Evolutionary conservation across 257 asterid genomes (phyloP), one percentile per base, ranked within the genome.

Genomic region (Solanum sejunctum): DNA sequence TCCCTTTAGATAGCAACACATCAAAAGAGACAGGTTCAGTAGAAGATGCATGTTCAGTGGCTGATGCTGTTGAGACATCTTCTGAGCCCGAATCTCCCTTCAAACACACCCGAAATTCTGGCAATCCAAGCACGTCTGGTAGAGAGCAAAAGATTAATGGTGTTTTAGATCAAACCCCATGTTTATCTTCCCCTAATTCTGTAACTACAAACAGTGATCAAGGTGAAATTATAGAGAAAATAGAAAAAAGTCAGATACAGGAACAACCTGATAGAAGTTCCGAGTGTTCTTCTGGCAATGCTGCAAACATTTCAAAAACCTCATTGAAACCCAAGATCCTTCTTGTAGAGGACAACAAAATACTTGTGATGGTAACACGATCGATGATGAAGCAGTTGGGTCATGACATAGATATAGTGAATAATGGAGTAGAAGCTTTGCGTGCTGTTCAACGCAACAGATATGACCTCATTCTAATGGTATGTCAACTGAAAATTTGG

Each of bases 311-410:
- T 54, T 55, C 84, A 11, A 86, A 86, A 86, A 78, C 82, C 10
- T 86, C 85, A 66, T 8, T 41, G 23, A 90, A 89, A 83, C 98
- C 97, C 21, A 95, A 87, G 89, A 95, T 95, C 64, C 98, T 95
- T 64, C 95, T 95, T 7, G 99, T 95, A 72, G 99, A 94, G 80
- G 98, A 95, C 82, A 94, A 85, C 93, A 93, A 92, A 91, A 92
- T 93, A 15, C 94, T 93, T 70, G 95, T 95, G 85, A 92, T 94
- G 95, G 99, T 94, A 21, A 88, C 98, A 2, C 91, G 88, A 80
- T 91, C 97, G 17, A 93, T 95, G 98, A 92, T 92, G 99, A 92
- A 92, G 88, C 97, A 89, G 88, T 87, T 95, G 61, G 99, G 99
- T 54, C 94, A 94, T 80, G 77, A 54, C 79, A 89, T 94, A 36